These are phyloP conservation scores for Viola odorata DNA, from an alignment of 345 rosid genomes.

Conservation along the genomic window DNA sequence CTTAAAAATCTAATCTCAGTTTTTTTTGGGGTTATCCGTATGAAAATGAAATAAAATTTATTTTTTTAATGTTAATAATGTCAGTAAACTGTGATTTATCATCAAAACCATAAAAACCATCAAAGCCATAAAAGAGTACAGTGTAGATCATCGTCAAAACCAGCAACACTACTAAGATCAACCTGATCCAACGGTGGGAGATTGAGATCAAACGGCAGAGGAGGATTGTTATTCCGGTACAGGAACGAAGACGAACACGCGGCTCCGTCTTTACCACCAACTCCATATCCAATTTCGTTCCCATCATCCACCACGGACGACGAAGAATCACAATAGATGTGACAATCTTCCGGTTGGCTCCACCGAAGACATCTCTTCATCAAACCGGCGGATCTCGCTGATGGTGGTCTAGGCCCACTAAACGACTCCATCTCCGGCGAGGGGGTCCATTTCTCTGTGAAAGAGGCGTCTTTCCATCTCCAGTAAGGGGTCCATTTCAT, in stretches of 20 bases:
- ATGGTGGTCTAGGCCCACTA: slow-evolving; percentile 65
- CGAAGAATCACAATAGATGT: slow-evolving; percentile 88
- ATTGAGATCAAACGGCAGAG: slow-evolving; percentile 78
- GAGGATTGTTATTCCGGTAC: slow-evolving; percentile 10
- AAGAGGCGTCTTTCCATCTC: too few species aligned
- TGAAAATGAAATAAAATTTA: too few species aligned
- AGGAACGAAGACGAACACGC: slow-evolving; percentile 39
- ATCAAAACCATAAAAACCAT: slow-evolving; percentile 48
- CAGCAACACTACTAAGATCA: slow-evolving; percentile 39
- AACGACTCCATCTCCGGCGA: slow-evolving; percentile 88
- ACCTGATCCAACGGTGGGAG: slow-evolving; percentile 72
- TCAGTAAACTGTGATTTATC: not conserved
- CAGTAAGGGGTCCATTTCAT: too few species aligned
- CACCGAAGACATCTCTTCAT: slow-evolving; percentile 14
- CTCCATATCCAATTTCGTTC: slow-evolving; percentile 3
- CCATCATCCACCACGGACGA: slow-evolving; percentile 75
- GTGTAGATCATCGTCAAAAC: slow-evolving; percentile 52
- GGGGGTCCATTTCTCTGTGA: too few species aligned
- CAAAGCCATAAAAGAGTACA: slow-evolving; percentile 83
- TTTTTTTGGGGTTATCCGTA: too few species aligned
- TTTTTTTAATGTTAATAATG: too few species aligned
- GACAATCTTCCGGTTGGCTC: slow-evolving; percentile 72
- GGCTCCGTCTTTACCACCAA: not conserved
- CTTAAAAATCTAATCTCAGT: slow-evolving; percentile 1
- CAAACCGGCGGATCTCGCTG: not conserved